Evolutionary conservation across 2,329 filamentous ascomycete genomes (phyloP).

Genomic region (Fusarium papillatum): DNA sequence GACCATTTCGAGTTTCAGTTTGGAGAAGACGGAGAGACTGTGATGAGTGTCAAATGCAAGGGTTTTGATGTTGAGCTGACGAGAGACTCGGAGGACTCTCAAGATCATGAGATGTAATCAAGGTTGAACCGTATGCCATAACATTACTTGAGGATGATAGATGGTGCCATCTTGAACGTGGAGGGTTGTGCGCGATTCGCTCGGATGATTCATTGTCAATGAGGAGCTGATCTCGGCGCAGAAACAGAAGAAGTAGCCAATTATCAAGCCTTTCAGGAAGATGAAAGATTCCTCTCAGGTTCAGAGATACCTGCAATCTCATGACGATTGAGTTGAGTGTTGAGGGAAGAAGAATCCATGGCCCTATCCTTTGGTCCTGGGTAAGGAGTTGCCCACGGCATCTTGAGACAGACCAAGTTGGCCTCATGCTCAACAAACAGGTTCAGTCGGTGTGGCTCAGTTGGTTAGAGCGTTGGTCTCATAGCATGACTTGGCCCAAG

Average conservation of each 20-base stretch:
- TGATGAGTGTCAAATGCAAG: neutral
- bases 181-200: neutral
- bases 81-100: neutral
- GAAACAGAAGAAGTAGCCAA: too few relatives aligned
- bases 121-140: neutral
- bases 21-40: neutral
- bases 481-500: neutral
- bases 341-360: too few relatives aligned
- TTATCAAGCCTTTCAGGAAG: too few relatives aligned
- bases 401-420: neutral
- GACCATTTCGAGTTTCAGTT: conserved; percentile 17
- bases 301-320: too few relatives aligned
- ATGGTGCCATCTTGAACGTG: neutral
- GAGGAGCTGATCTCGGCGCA: too few relatives aligned
- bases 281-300: too few relatives aligned
- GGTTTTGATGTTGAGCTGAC: conserved; percentile 9
- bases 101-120: too few relatives aligned
- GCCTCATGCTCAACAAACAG: neutral
- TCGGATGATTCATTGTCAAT: neutral
- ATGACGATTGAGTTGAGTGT: too few relatives aligned
- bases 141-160: neutral
- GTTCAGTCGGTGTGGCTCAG: neutral
- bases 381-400: too few relatives aligned
- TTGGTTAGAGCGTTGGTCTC: neutral
- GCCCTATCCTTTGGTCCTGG: too few relatives aligned